Conservation (phyloP, 768 basidiomycete genomes). For the Trametes meyenii region DNA sequence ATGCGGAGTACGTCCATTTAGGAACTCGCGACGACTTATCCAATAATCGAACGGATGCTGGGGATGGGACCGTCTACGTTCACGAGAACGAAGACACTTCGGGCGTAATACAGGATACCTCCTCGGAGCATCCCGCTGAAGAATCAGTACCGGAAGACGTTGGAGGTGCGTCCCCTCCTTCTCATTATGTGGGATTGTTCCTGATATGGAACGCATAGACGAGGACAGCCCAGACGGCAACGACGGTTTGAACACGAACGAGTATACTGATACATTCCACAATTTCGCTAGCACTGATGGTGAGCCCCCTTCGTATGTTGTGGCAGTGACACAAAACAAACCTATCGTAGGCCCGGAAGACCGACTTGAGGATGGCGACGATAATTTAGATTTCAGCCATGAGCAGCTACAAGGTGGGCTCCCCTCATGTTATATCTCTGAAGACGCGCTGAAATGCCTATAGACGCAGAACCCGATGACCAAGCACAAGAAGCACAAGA, state of each 20-base stretch:
- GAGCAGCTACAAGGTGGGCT: not conserved
- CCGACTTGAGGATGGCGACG: not conserved
- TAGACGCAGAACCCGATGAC: not conserved
- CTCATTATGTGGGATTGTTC: not conserved
- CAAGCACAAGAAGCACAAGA: not conserved
- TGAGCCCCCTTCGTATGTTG: not conserved
- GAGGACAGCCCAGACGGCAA: not conserved
- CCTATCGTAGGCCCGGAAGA: not conserved
- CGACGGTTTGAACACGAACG: conserved; percentile 3
- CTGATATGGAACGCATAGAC: not conserved
- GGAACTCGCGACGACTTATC: not conserved
- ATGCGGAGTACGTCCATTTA: conserved; percentile 47
- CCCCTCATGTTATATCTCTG: not conserved
- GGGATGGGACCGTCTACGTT: not conserved
- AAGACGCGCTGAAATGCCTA: not conserved
- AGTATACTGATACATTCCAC: not conserved
- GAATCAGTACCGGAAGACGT: not conserved
- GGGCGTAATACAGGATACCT: not conserved
- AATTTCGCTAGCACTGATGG: conserved; percentile 3
- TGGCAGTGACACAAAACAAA: not conserved
- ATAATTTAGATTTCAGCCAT: not conserved
- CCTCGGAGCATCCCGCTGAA: not conserved
- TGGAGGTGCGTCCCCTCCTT: not conserved
- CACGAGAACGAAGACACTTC: no score
- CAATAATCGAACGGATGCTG: not conserved